A percentile compares a stretch with the other conserved stretches of the same genome.
phyloP scores from a whole-genome alignment of 768 basidiomycete species.

The Crepidotus variabilis region DNA sequence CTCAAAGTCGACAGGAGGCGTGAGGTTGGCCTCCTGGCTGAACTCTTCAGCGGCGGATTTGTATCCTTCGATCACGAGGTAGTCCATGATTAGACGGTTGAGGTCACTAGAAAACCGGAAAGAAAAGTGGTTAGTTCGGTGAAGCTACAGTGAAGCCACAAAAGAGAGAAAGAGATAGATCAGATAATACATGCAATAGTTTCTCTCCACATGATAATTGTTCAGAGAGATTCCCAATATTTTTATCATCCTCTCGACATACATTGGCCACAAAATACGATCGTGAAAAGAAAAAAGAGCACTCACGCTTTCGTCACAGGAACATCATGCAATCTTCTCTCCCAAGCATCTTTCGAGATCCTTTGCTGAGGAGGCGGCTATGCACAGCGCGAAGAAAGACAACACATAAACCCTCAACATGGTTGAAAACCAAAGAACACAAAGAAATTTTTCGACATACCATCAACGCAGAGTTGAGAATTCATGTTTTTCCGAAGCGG shows the following conservation, averaged over 20 bases:
- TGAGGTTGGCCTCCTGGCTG: conserved; percentile 79
- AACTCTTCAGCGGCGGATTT: conserved; percentile 96
- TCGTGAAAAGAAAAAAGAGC: not conserved
- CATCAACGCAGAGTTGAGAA: no score
- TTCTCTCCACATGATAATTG: conserved; percentile 54
- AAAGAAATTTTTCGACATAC: no score
- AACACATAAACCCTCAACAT: conserved; percentile 6
- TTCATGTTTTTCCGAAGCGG: no score
- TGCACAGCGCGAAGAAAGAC: conserved; percentile 2
- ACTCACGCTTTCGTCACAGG: conserved; percentile 89
- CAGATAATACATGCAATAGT: conserved; percentile 91
- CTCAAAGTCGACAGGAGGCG: conserved; percentile 79
- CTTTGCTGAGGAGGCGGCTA: conserved; percentile 52
- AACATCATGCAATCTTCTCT: conserved; percentile 76
- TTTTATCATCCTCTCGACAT: conserved; percentile 54
- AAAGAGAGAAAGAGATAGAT: conserved; percentile 28
- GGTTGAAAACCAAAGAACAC: not conserved
- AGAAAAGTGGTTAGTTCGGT: not conserved
- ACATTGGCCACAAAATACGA: not conserved
- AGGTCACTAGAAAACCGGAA: conserved; percentile 62
- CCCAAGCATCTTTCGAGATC: conserved; percentile 85
- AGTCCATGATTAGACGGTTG: conserved; percentile 94
- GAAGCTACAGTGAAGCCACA: not conserved
- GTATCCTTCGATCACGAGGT: conserved; percentile 96
- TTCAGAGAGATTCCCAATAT: conserved; percentile 99